phyloP scores from a whole-genome alignment of 2,329 filamentous ascomycete genomes.

The Penicillium verrucosum region DNA sequence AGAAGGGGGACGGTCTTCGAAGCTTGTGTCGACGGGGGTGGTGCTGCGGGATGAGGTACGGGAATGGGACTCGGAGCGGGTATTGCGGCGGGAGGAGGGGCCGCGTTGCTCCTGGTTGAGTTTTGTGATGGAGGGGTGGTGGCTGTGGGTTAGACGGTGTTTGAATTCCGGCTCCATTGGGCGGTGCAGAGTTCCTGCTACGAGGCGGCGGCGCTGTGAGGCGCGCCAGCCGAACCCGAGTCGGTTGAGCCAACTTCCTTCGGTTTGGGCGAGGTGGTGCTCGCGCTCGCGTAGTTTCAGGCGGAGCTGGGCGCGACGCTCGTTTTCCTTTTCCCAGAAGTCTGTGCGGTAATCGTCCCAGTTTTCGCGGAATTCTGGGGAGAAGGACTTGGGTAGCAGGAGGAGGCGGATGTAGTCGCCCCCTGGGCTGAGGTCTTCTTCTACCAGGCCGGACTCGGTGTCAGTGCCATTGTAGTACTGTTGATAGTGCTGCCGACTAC shows the following conservation, averaged over 20 bases:
- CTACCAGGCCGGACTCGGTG: conserved; percentile 61
- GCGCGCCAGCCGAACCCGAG: conserved; percentile 56
- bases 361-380: conserved; percentile 88
- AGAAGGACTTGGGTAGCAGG: conserved; percentile 90
- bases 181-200: conserved; percentile 28
- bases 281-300: conserved; percentile 67
- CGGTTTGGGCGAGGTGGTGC: conserved; percentile 62
- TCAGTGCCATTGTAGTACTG: conserved; percentile 55
- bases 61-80: conserved; percentile 41
- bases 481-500: conserved; percentile 35
- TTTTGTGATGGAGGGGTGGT: conserved; percentile 29
- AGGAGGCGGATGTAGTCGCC: conserved; percentile 91
- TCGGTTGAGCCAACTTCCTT: conserved; percentile 82
- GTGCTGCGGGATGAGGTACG: conserved; percentile 44
- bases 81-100: conserved; percentile 30
- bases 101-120: conserved; percentile 28
- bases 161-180: conserved; percentile 28
- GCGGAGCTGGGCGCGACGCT: conserved; percentile 72
- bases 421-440: conserved; percentile 85
- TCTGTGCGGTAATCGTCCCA: conserved; percentile 94
- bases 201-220: conserved; percentile 31
- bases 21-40: conserved; percentile 37
- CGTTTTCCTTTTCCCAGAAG: conserved; percentile 97
- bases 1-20: conserved; percentile 35
- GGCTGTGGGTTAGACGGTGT: conserved; percentile 26